A percentile compares a stretch with the other conserved stretches of the same genome.
Conservation (phyloP, 495 filamentous ascomycete species). For the Aspergillus diversus region DNA sequence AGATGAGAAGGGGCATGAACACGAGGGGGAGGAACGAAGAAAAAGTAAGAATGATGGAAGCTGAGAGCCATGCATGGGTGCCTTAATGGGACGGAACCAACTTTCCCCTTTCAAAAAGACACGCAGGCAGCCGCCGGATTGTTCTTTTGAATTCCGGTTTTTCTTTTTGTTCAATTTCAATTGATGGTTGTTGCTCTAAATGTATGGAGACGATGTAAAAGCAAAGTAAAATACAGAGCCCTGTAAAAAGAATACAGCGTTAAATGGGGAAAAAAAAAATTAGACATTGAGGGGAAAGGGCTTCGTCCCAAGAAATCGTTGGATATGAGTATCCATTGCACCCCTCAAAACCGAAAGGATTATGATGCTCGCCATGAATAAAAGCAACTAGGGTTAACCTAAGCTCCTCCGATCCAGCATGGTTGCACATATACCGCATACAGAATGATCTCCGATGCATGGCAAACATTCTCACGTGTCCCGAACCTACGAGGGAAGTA, state of each 20-base stretch:
- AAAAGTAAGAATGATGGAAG: background rate
- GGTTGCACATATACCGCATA: background rate
- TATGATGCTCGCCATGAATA: too few species aligned
- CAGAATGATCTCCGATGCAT: background rate
- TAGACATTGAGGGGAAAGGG: too few species aligned
- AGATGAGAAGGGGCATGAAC: conserved; percentile 19
- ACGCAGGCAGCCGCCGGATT: background rate
- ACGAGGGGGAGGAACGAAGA: conserved; percentile 19
- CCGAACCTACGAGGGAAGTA: background rate
- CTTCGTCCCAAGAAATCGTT: too few species aligned
- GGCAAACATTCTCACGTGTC: conserved; percentile 1
- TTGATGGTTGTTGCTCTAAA: too few species aligned
- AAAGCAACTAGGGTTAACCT: background rate
- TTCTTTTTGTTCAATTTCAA: background rate
- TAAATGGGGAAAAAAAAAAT: too few species aligned
- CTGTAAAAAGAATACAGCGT: too few species aligned
- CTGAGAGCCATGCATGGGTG: conserved; percentile 18
- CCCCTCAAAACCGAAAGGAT: too few species aligned
- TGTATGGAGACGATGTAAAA: too few species aligned
- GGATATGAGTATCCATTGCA: too few species aligned
- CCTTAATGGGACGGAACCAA: conserved; percentile 7
- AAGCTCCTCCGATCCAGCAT: background rate
- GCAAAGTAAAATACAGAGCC: too few species aligned
- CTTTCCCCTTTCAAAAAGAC: background rate
- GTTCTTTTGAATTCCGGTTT: background rate